phyloP scores from a whole-genome alignment of 192 early-diverging fungal species.

The Coemansia asiatica region DNA sequence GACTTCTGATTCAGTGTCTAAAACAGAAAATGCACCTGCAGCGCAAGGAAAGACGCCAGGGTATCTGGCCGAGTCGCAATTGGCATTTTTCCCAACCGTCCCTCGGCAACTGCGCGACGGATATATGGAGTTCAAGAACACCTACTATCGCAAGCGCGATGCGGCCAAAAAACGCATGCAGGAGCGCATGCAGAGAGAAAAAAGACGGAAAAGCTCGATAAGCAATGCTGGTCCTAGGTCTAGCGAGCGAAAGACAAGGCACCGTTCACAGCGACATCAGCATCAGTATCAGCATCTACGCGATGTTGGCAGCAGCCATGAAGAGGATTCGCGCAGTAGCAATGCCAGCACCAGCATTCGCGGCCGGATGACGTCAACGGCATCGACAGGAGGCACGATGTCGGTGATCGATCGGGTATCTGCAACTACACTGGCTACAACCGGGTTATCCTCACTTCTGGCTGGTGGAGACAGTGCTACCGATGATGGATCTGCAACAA shows the following conservation, averaged over 20 bases:
- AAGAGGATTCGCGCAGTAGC: background rate
- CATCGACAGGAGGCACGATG: background rate
- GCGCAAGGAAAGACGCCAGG: slow-evolving; percentile 7
- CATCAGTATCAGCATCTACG: background rate
- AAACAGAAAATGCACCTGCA: background rate
- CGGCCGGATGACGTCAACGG: background rate
- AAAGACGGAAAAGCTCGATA: slow-evolving; percentile 24
- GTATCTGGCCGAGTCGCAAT: slow-evolving; percentile 40
- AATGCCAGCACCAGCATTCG: background rate
- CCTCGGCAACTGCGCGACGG: slow-evolving; percentile 54
- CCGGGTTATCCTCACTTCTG: slow-evolving; percentile 10
- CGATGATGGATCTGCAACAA: slow-evolving; percentile 50
- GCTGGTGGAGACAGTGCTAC: slow-evolving; percentile 46
- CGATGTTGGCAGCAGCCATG: slow-evolving; percentile 14
- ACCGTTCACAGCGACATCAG: slow-evolving; percentile 9
- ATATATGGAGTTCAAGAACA: slow-evolving; percentile 50
- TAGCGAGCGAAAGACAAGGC: slow-evolving; percentile 35
- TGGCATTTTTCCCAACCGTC: slow-evolving; percentile 55
- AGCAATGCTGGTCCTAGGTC: slow-evolving; percentile 25
- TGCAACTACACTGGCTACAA: background rate
- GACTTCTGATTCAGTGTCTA: background rate
- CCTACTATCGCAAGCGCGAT: slow-evolving; percentile 54
- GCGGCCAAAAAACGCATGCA: slow-evolving; percentile 47
- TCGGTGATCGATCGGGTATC: background rate
- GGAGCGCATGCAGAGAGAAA: slow-evolving; percentile 38